A percentile compares a stretch with the other conserved stretches of the same genome.
phyloP scores from a whole-genome alignment of 306 rosid genomes.

The Mimosa bimucronata region DNA sequence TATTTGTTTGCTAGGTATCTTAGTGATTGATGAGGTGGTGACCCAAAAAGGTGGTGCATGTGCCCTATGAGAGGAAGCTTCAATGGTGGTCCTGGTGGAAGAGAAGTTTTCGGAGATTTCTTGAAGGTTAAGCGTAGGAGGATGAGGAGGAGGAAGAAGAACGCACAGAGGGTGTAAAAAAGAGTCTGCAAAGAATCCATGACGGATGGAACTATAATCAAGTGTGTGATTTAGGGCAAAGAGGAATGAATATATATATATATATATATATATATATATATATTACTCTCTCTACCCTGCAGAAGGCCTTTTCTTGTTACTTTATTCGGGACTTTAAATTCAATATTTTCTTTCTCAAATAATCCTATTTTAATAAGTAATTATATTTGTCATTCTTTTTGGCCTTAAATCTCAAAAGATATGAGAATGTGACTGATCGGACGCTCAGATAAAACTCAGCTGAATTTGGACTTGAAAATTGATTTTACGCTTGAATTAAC shows the following conservation, averaged over 20 bases:
- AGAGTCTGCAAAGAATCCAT: slow-evolving; percentile 1
- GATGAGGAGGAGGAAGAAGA: neutral
- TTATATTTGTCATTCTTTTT: no score
- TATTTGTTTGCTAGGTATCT: slow-evolving; percentile 32
- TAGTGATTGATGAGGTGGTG: slow-evolving; percentile 16
- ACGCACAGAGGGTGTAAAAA: neutral
- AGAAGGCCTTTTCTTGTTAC: neutral
- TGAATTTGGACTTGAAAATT: no score
- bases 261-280: no score
- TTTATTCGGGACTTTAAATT: no score
- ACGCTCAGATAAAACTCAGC: no score
- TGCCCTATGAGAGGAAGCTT: slow-evolving; percentile 37
- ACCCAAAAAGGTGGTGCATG: slow-evolving; percentile 26
- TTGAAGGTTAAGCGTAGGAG: neutral
- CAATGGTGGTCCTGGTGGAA: slow-evolving; percentile 37
- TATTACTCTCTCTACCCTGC: neutral
- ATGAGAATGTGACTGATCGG: no score
- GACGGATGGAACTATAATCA: neutral
- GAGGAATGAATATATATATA: neutral
- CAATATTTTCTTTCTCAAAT: neutral
- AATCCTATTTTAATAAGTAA: no score
- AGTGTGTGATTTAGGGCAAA: neutral
- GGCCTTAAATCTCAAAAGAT: no score
- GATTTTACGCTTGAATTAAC: no score
- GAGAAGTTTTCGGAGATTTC: neutral